Evolutionary conservation across 2,329 filamentous ascomycete species (phyloP).

Genomic region (Fusarium chaquense): DNA sequence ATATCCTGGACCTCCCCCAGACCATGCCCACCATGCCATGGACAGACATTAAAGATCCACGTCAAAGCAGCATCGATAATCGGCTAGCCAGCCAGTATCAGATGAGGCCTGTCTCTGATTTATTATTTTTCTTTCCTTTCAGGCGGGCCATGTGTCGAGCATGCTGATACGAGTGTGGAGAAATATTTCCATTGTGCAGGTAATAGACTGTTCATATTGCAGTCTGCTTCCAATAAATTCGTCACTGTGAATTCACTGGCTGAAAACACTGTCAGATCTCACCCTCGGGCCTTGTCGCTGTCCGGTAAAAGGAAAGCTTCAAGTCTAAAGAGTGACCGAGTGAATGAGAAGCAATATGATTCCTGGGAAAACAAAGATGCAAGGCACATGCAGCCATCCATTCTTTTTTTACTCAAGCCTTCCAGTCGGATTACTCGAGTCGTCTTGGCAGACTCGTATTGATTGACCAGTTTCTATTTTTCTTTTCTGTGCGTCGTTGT

Average conservation of each 20-base stretch:
- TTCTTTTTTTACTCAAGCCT: slow-evolving; percentile 1
- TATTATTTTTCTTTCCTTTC: slow-evolving; percentile 16
- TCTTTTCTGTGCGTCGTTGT: slow-evolving; percentile 16
- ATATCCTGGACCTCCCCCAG: slow-evolving; percentile 14
- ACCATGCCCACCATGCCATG: slow-evolving; percentile 6
- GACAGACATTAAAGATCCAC: slow-evolving; percentile 4
- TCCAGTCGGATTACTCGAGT: slow-evolving; percentile 25
- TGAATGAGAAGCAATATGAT: not conserved
- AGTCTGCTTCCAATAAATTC: not conserved
- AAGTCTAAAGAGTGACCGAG: not conserved
- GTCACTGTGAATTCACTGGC: not conserved
- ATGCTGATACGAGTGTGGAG: not conserved
- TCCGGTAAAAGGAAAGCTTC: not conserved
- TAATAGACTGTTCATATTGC: not conserved
- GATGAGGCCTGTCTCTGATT: slow-evolving; percentile 27
- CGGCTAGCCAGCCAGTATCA: slow-evolving; percentile 1
- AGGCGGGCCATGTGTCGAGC: not conserved
- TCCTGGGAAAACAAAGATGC: not conserved
- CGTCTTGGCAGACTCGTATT: slow-evolving; percentile 40
- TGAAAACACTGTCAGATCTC: not conserved
- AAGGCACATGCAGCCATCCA: slow-evolving; percentile 8
- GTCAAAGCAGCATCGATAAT: slow-evolving; percentile 16
- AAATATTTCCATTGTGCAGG: not conserved
- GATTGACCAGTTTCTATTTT: slow-evolving; percentile 24
- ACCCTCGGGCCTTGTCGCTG: too few relatives aligned